These are phyloP conservation scores for Serendipita sp. DNA, from an alignment of 768 basidiomycete species.

Conservation along the genomic window DNA sequence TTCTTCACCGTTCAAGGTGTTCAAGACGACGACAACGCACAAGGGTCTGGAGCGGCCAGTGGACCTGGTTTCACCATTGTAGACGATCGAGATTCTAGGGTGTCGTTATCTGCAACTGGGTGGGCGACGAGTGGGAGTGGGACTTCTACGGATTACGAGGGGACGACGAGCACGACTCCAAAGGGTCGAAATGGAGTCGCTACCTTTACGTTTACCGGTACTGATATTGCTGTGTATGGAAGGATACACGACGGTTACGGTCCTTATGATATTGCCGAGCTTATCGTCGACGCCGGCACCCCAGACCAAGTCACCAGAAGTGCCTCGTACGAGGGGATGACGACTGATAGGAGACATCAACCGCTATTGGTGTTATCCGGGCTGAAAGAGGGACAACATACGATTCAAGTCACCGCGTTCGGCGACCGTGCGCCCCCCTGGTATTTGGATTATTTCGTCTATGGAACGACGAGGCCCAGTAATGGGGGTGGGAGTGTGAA, in stretches of 20 bases:
- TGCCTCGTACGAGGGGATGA: background rate
- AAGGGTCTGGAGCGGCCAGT: background rate
- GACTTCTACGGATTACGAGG: too few species aligned
- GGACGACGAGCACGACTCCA: background rate
- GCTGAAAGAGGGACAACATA: background rate
- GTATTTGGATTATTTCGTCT: background rate
- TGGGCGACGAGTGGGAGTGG: background rate
- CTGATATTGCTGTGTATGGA: background rate
- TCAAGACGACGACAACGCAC: background rate
- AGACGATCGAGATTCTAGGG: background rate
- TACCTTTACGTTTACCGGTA: background rate
- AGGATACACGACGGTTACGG: background rate
- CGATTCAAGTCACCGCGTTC: background rate
- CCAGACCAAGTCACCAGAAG: background rate
- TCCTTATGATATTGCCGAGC: background rate
- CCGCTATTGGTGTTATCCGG: background rate
- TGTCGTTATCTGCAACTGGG: background rate
- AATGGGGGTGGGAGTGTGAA: too few species aligned
- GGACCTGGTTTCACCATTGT: background rate
- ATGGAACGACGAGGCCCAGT: background rate
- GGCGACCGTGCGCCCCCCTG: background rate
- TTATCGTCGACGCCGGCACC: background rate
- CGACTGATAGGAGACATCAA: background rate
- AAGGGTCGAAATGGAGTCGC: background rate
- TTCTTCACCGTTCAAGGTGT: background rate